These are phyloP conservation scores for Trifolium repens DNA, from an alignment of 306 rosid species.

Conservation along the genomic window DNA sequence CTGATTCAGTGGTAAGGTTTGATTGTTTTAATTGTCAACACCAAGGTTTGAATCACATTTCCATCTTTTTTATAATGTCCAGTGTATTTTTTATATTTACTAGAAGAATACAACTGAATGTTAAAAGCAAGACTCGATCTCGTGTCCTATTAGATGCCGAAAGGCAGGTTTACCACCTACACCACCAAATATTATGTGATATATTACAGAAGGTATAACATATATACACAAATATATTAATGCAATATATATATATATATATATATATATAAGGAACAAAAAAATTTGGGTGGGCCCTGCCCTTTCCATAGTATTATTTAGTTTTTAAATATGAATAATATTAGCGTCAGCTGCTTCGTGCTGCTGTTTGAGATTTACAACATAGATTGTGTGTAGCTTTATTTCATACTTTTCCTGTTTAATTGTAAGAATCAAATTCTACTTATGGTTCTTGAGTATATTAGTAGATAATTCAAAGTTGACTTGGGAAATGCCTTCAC, in stretches of 20 bases:
- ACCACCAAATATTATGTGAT: neutral
- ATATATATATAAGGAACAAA: neutral
- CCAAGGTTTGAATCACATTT: neutral
- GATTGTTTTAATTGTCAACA: neutral
- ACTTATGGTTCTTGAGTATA: slow-evolving; percentile 12
- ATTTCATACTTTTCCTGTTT: slow-evolving; percentile 20
- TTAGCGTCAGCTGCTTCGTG: neutral
- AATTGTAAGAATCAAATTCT: slow-evolving; percentile 5
- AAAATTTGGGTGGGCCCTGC: neutral
- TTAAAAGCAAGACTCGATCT: neutral
- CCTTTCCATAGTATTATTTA: neutral
- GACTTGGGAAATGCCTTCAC: neutral
- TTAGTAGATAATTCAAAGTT: slow-evolving; percentile 12
- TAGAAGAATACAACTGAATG: neutral
- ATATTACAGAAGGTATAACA: too few species aligned
- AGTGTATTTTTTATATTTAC: too few species aligned
- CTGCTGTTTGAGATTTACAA: neutral
- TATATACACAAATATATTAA: too few species aligned
- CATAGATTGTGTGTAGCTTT: slow-evolving; percentile 20
- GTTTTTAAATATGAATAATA: neutral
- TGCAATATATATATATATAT: too few species aligned
- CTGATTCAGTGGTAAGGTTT: neutral
- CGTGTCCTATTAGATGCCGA: neutral
- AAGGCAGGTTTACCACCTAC: neutral
- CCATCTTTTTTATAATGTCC: too few species aligned